Percentiles rank a stretch among this genome's conserved stretches.
Conservation (phyloP, 495 filamentous ascomycete genomes). For the Aspergillus nidulans region DNA sequence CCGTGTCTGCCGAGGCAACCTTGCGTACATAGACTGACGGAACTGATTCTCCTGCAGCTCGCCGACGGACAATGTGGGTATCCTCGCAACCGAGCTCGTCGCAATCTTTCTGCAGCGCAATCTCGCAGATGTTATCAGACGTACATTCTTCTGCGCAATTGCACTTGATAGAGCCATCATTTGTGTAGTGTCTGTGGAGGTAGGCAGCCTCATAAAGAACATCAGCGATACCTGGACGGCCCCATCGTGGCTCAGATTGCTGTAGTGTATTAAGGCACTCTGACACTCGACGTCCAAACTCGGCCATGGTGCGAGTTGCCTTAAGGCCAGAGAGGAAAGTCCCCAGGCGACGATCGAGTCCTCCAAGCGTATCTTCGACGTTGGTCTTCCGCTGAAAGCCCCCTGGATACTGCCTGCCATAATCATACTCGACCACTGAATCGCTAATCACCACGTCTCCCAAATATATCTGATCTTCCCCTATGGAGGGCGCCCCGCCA, state of each 20-base stretch:
- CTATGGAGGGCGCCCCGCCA: neutral
- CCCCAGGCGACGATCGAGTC: neutral
- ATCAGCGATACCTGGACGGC: neutral
- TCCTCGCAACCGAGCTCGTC: neutral
- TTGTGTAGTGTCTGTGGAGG: neutral
- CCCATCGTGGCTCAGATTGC: neutral
- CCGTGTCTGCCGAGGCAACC: slow-evolving; percentile 17
- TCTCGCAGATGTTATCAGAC: neutral
- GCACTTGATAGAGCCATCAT: neutral
- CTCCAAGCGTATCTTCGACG: neutral
- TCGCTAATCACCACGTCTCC: slow-evolving; percentile 45
- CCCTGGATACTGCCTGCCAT: slow-evolving; percentile 28
- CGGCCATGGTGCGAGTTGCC: neutral
- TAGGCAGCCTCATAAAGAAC: slow-evolving; percentile 1
- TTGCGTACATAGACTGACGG: neutral
- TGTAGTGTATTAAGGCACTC: neutral
- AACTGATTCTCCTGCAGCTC: neutral
- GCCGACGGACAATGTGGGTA: neutral
- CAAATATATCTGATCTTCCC: slow-evolving; percentile 25
- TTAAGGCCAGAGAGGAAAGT: neutral
- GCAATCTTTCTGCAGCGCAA: neutral
- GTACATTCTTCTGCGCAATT: neutral
- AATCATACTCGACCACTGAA: slow-evolving; percentile 33
- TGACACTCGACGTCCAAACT: neutral
- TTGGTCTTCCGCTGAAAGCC: slow-evolving; percentile 21